A percentile compares a stretch with the other conserved stretches of the same genome.
phyloP scores from a whole-genome alignment of 2,329 filamentous ascomycete species.

The Daldinia eschscholtzii region DNA sequence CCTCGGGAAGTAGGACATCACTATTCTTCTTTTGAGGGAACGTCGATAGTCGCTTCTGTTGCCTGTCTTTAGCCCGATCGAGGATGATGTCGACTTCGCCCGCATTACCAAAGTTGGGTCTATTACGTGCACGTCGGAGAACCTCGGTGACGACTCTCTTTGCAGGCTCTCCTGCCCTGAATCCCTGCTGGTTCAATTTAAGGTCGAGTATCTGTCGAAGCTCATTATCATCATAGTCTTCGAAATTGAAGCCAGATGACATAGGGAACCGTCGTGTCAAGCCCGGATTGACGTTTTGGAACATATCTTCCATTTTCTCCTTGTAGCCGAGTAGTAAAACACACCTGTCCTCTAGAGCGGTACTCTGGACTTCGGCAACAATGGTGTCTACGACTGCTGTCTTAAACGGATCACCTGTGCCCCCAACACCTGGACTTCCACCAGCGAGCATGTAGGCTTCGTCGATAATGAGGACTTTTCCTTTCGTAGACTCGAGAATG shows the following conservation, averaged over 20 bases:
- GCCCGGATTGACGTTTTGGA: slow-evolving; percentile 79
- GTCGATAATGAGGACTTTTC: slow-evolving; percentile 84
- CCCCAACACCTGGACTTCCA: slow-evolving; percentile 51
- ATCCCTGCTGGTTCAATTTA: slow-evolving; percentile 71
- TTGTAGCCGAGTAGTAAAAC: slow-evolving; percentile 79
- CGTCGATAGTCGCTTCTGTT: slow-evolving; percentile 58
- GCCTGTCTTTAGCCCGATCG: slow-evolving; percentile 65
- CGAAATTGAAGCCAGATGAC: slow-evolving; percentile 73
- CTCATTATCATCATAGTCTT: slow-evolving; percentile 73
- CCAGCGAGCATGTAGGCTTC: slow-evolving; percentile 78
- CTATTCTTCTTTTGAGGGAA: slow-evolving; percentile 45
- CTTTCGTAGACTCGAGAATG: slow-evolving; percentile 73
- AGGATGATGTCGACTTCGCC: slow-evolving; percentile 80
- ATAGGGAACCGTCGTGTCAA: slow-evolving; percentile 75
- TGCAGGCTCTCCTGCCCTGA: slow-evolving; percentile 64
- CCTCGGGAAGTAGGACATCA: slow-evolving; percentile 51
- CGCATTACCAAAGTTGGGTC: slow-evolving; percentile 78
- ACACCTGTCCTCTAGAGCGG: slow-evolving; percentile 77
- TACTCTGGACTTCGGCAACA: slow-evolving; percentile 78
- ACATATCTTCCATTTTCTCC: slow-evolving; percentile 77
- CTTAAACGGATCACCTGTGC: slow-evolving; percentile 61
- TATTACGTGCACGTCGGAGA: slow-evolving; percentile 71
- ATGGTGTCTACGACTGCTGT: slow-evolving; percentile 79
- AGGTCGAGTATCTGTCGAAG: slow-evolving; percentile 70
- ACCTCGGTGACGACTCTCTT: slow-evolving; percentile 69